These are phyloP conservation scores for Mycena polygramma DNA, from an alignment of 768 basidiomycete species.

Conservation along the genomic window DNA sequence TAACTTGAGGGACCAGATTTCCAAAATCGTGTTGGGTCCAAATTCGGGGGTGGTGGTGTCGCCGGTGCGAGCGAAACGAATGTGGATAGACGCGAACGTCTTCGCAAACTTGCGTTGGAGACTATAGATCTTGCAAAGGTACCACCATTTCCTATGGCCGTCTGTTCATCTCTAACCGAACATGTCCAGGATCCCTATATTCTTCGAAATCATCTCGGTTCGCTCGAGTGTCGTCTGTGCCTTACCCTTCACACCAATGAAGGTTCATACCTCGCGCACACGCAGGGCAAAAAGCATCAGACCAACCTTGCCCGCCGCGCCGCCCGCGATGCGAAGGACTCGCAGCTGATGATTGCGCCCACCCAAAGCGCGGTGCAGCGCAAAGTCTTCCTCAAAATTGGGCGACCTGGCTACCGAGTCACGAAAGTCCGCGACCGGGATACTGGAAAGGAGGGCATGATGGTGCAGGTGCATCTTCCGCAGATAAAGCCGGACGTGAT, in stretches of 20 bases:
- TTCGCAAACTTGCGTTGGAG: conserved; percentile 95
- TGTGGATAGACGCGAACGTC: conserved; percentile 93
- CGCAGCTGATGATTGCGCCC: conserved; percentile 89
- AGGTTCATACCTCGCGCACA: conserved; percentile 98
- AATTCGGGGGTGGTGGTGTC: conserved; percentile 96
- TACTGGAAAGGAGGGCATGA: conserved; percentile 94
- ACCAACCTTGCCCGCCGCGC: conserved; percentile 98
- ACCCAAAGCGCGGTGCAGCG: conserved; percentile 84
- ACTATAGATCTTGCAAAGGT: conserved; percentile 99
- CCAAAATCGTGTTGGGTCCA: conserved; percentile 95
- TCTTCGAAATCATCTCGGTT: conserved; percentile 97
- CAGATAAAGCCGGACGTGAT: conserved; percentile 90
- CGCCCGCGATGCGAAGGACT: conserved; percentile 96
- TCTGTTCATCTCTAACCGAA: conserved; percentile 26
- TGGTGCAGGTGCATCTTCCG: conserved; percentile 96
- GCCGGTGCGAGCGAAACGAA: conserved; percentile 96
- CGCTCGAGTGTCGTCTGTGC: conserved; percentile 97
- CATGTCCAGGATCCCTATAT: conserved; percentile 92
- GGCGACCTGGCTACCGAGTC: conserved; percentile 93
- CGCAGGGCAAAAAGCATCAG: conserved; percentile 99
- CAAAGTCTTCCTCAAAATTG: conserved; percentile 98
- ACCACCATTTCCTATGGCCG: neutral
- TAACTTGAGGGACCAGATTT: conserved; percentile 62
- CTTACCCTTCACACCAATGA: conserved; percentile 99
- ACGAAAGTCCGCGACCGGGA: conserved; percentile 96